Percentiles rank a stretch among this genome's conserved stretches.
Evolutionary conservation across 1,284 basidiomycete genomes (phyloP).

Genomic region (Rhodotorula sp.): DNA sequence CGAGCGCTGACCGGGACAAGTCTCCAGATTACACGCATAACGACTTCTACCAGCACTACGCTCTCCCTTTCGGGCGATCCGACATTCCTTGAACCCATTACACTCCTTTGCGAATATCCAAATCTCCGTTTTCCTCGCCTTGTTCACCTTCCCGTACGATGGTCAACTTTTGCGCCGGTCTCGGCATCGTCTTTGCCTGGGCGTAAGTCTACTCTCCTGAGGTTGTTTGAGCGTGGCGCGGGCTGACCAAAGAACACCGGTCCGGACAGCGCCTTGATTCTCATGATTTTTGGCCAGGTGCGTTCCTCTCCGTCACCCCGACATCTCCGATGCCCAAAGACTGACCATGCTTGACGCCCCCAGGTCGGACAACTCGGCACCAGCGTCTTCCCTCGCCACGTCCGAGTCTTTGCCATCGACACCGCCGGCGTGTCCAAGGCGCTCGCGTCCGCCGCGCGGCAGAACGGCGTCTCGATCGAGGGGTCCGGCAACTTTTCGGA

Average conservation of each 20-base stretch:
- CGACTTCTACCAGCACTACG: too few species aligned
- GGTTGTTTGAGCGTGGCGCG: too few species aligned
- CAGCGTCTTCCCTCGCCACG: slow-evolving; percentile 33
- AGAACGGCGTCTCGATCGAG: not conserved
- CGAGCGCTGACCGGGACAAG: too few species aligned
- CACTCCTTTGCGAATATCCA: too few species aligned
- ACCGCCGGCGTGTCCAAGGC: slow-evolving; percentile 35
- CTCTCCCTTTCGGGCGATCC: too few species aligned
- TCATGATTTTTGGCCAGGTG: slow-evolving; percentile 33
- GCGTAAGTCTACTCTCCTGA: slow-evolving; percentile 9
- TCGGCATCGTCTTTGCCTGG: slow-evolving; percentile 19
- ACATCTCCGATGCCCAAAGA: not conserved
- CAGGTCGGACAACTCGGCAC: slow-evolving; percentile 29
- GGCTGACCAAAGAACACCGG: not conserved
- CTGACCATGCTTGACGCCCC: not conserved
- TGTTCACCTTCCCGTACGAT: slow-evolving; percentile 1
- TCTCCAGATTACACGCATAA: too few species aligned
- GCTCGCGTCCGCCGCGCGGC: slow-evolving; percentile 4
- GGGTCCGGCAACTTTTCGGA: slow-evolving; percentile 10
- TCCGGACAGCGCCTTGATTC: slow-evolving; percentile 22
- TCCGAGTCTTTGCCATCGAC: slow-evolving; percentile 40
- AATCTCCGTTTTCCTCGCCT: too few species aligned
- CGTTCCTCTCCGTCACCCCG: not conserved
- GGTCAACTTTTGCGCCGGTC: slow-evolving; percentile 29
- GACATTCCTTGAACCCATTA: too few species aligned